Evolutionary conservation across 805 yeast genomes (phyloP).

Genomic region (Schwanniomyces yamadae): DNA sequence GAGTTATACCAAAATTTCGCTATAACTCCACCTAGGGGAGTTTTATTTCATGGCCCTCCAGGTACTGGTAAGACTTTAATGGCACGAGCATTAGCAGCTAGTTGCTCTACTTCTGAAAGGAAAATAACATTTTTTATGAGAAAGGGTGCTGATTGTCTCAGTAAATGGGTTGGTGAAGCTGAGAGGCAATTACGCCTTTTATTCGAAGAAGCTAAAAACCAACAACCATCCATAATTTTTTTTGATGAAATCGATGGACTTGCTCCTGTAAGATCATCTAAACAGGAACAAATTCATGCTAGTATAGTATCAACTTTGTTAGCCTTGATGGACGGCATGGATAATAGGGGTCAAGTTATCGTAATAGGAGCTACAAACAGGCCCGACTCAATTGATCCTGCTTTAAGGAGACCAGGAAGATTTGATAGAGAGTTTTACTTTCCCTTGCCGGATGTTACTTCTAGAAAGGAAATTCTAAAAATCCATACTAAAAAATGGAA

Average conservation of each 20-base stretch:
- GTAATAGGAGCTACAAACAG: slow-evolving; percentile 98
- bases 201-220: slow-evolving; percentile 94
- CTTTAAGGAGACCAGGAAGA: slow-evolving; percentile 93
- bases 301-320: slow-evolving; percentile 92
- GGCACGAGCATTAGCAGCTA: slow-evolving; percentile 97
- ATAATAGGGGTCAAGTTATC: slow-evolving; percentile 95
- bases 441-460: slow-evolving; percentile 81
- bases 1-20: slow-evolving; percentile 87
- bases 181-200: slow-evolving; percentile 87
- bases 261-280: slow-evolving; percentile 96
- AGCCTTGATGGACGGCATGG: slow-evolving; percentile 99
- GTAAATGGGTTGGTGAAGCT: slow-evolving; percentile 99
- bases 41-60: slow-evolving; percentile 97
- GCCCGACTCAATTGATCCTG: slow-evolving; percentile 98
- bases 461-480: slow-evolving; percentile 73
- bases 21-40: slow-evolving; percentile 97
- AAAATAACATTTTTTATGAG: slow-evolving; percentile 97
- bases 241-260: slow-evolving; percentile 98
- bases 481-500: slow-evolving; percentile 91
- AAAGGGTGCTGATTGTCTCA: slow-evolving; percentile 94
- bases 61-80: slow-evolving; percentile 98
- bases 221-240: slow-evolving; percentile 93
- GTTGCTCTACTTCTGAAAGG: slow-evolving; percentile 79
- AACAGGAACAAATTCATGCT: slow-evolving; percentile 98
- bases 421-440: slow-evolving; percentile 96